A percentile compares a stretch with the other conserved stretches of the same genome.
Evolutionary conservation across 2,329 filamentous ascomycete genomes (phyloP).

Genomic region (Triangularia setosa): DNA sequence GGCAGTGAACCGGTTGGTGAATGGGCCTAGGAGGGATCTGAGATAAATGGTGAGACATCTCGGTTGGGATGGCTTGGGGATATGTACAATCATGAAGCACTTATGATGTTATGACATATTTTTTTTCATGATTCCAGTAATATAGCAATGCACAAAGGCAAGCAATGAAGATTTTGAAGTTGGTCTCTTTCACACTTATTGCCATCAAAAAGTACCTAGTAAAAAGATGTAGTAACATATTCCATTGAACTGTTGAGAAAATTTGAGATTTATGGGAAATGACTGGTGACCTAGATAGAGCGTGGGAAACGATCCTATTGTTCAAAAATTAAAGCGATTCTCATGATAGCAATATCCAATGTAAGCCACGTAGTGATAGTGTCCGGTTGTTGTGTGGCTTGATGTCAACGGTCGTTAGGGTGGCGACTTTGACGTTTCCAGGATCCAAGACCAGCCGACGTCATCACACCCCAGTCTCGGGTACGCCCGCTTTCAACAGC

Average conservation of each 20-base stretch:
- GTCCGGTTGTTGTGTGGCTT: neutral
- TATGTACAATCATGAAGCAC: neutral
- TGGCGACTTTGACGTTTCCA: neutral
- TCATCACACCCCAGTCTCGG: neutral
- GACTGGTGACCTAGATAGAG: too few relatives aligned
- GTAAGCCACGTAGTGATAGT: neutral
- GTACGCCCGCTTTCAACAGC: neutral
- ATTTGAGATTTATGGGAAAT: too few relatives aligned
- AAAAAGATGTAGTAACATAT: too few relatives aligned
- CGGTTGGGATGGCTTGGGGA: neutral
- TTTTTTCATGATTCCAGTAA: neutral
- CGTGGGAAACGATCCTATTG: too few relatives aligned
- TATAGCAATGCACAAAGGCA: neutral
- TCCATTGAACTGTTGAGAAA: too few relatives aligned
- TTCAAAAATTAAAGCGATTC: neutral
- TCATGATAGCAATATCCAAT: neutral
- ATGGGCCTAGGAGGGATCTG: slow-evolving; percentile 25
- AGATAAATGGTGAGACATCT: neutral
- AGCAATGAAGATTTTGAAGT: neutral
- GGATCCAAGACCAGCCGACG: neutral
- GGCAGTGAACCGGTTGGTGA: slow-evolving; percentile 26
- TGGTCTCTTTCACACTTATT: too few relatives aligned
- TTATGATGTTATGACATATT: neutral
- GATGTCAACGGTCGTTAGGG: neutral
- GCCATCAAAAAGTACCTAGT: too few relatives aligned